A percentile compares a stretch with the other conserved stretches of the same genome.
These are phyloP conservation scores for Chrysochromulina tobinii DNA, from an alignment of 78 protist species.

Conservation along the genomic window DNA sequence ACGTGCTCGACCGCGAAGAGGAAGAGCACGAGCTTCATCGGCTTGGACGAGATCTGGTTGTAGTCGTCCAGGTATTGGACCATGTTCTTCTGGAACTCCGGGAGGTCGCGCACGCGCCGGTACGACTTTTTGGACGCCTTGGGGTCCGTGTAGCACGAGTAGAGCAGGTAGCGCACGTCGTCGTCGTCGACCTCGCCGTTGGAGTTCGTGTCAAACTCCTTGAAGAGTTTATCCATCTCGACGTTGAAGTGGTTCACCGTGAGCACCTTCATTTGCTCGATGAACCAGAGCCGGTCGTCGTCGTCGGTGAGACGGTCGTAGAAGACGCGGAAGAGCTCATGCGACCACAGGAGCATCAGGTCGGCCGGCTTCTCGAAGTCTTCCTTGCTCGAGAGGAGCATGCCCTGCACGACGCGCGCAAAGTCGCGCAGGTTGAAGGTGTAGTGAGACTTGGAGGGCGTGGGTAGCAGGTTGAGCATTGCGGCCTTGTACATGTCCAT, in stretches of 20 bases:
- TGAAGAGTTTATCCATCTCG: not conserved
- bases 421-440: slow-evolving; percentile 85
- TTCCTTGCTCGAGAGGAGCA: slow-evolving; percentile 9
- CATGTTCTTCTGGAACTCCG: slow-evolving; percentile 23
- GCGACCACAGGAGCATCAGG: slow-evolving; percentile 44
- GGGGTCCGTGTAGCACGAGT: slow-evolving; percentile 44
- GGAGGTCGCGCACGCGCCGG: slow-evolving; percentile 47
- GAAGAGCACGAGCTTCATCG: slow-evolving; percentile 54
- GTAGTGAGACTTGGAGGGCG: slow-evolving; percentile 85
- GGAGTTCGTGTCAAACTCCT: not conserved
- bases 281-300: slow-evolving; percentile 58
- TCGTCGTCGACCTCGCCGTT: not conserved
- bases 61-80: slow-evolving; percentile 73
- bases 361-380: not conserved
- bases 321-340: slow-evolving; percentile 56
- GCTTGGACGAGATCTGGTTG: slow-evolving; percentile 40
- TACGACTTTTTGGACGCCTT: slow-evolving; percentile 36
- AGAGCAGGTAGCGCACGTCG: slow-evolving; percentile 16
- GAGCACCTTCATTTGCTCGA: not conserved
- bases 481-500: slow-evolving; percentile 60
- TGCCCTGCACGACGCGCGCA: slow-evolving; percentile 75
- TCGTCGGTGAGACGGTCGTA: slow-evolving; percentile 57
- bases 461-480: slow-evolving; percentile 65
- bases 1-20: slow-evolving; percentile 45
- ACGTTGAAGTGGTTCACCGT: not conserved